Evolutionary conservation across 2,329 filamentous ascomycete genomes (phyloP).

Genomic region (Fusarium sp.): DNA sequence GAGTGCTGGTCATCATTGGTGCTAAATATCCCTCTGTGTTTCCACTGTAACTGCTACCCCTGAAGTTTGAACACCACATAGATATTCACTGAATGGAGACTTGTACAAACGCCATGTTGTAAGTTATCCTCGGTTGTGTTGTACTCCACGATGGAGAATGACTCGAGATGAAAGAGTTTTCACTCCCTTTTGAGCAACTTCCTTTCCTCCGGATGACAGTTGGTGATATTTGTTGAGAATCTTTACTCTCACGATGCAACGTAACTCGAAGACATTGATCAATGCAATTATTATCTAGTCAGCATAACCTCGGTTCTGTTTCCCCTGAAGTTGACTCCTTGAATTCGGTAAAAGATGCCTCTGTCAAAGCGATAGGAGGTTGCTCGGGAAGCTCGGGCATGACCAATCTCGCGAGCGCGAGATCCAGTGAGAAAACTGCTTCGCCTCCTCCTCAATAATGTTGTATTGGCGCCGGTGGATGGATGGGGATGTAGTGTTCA

Average conservation of each 20-base stretch:
- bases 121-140: conserved; percentile 38
- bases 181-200: conserved; percentile 33
- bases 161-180: conserved; percentile 5
- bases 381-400: not conserved
- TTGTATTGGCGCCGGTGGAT: too few relatives aligned
- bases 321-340: not conserved
- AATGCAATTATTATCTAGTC: not conserved
- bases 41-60: conserved; percentile 21
- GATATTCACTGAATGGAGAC: conserved; percentile 1
- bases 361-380: not conserved
- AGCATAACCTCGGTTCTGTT: conserved; percentile 35
- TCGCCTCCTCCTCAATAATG: not conserved
- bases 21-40: conserved; percentile 2
- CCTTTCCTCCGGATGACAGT: conserved; percentile 37
- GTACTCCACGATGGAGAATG: conserved; percentile 7
- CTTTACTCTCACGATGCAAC: conserved; percentile 18
- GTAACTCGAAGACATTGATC: conserved; percentile 1
- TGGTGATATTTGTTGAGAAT: conserved; percentile 9
- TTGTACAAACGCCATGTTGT: conserved; percentile 10
- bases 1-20: not conserved
- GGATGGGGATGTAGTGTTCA: not conserved
- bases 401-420: not conserved
- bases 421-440: not conserved
- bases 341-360: not conserved
- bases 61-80: conserved; percentile 8